phyloP scores from a whole-genome alignment of 2,329 filamentous ascomycete species.

The Calonectria montana region DNA sequence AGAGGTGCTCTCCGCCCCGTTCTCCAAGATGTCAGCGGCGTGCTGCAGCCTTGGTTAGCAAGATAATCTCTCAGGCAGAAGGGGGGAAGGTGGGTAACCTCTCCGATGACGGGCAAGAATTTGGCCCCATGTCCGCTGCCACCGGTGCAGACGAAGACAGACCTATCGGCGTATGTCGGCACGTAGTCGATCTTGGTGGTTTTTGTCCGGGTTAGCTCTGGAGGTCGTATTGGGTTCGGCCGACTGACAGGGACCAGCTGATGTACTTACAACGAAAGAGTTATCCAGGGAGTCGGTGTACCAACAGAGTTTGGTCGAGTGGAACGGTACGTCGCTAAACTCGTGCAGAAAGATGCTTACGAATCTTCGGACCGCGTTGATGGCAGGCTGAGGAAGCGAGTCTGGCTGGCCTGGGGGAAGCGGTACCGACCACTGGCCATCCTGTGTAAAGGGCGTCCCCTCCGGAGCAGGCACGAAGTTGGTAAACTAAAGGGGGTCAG shows the following conservation, averaged over 20 bases:
- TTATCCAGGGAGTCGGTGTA: neutral
- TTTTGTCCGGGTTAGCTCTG: neutral
- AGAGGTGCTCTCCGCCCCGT: conserved; percentile 40
- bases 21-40: conserved; percentile 46
- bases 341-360: neutral
- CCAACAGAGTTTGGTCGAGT: neutral
- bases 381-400: neutral
- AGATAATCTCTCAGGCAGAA: neutral
- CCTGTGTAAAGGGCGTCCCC: neutral
- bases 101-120: conserved; percentile 49
- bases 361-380: neutral
- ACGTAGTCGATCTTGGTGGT: conserved; percentile 46
- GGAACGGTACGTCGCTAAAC: neutral
- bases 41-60: conserved; percentile 27
- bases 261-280: neutral
- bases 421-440: conserved; percentile 10
- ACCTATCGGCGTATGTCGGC: conserved; percentile 42
- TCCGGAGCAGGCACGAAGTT: conserved; percentile 13
- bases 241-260: neutral
- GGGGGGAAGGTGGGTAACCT: conserved; percentile 24
- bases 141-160: conserved; percentile 49
- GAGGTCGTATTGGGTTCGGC: neutral
- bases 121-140: conserved; percentile 52
- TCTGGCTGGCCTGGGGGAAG: neutral
- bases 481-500: neutral